phyloP scores from a whole-genome alignment of 176 grass and related monocot species.

The Poa pratensis region DNA sequence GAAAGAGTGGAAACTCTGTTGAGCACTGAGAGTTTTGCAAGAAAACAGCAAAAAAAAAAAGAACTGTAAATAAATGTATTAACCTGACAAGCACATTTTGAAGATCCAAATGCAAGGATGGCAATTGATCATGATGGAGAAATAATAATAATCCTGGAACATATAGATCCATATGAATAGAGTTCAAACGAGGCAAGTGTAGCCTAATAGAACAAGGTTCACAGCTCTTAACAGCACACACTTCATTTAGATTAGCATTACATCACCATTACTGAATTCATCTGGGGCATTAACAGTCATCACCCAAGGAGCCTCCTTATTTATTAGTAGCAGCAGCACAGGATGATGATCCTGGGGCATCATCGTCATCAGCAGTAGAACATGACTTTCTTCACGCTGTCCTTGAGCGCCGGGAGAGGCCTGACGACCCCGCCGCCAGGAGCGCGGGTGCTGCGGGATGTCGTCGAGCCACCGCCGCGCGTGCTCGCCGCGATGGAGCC shows the following conservation, averaged over 20 bases:
- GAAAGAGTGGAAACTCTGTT: too few species aligned
- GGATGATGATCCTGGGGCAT: too few species aligned
- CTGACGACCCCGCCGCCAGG: slow-evolving; percentile 48
- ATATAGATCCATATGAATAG: neutral
- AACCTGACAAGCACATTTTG: too few species aligned
- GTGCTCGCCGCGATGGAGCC: slow-evolving; percentile 41
- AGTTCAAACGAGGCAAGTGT: neutral
- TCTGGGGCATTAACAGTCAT: neutral
- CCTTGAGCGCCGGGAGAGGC: slow-evolving; percentile 82
- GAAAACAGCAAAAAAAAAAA: too few species aligned
- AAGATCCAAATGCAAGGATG: neutral
- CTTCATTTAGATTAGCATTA: too few species aligned
- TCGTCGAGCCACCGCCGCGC: slow-evolving; percentile 21
- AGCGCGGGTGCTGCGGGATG: slow-evolving; percentile 41
- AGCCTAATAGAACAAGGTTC: neutral
- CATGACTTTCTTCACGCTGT: slow-evolving; percentile 91
- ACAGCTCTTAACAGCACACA: neutral
- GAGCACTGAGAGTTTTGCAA: too few species aligned
- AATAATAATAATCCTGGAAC: too few species aligned
- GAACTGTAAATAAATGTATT: too few species aligned
- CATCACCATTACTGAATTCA: neutral
- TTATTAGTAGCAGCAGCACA: neutral
- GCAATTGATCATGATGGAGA: neutral
- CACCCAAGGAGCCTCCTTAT: neutral
- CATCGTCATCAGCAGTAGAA: slow-evolving; percentile 75